Evolutionary conservation across 345 rosid species (phyloP).

Genomic region (Populus pruinosa): DNA sequence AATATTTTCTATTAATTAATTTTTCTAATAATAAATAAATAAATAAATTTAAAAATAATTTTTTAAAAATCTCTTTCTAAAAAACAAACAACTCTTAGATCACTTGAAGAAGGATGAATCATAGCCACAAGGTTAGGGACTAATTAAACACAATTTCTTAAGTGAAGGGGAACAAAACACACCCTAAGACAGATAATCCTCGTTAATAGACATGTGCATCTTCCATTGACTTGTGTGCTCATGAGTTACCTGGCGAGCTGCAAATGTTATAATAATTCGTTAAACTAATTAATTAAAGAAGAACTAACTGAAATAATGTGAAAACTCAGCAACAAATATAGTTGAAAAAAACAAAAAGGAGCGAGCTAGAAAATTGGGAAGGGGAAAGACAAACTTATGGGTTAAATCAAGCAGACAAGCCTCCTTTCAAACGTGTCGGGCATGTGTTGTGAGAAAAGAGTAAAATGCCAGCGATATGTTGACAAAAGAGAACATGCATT

Average conservation of each 20-base stretch:
- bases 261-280: neutral
- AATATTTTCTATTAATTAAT: no score
- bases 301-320: neutral
- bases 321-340: no score
- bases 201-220: neutral
- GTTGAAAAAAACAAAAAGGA: neutral
- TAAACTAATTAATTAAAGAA: neutral
- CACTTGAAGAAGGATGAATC: neutral
- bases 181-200: neutral
- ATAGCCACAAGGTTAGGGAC: neutral
- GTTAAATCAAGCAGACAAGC: conserved; percentile 30
- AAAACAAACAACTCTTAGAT: neutral
- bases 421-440: conserved; percentile 36
- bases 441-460: conserved; percentile 20
- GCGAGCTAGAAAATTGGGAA: neutral
- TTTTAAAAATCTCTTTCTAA: no score
- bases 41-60: no score
- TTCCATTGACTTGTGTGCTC: neutral
- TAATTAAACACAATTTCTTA: neutral
- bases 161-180: neutral
- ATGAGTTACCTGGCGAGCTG: neutral
- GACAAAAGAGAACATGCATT: conserved; percentile 41
- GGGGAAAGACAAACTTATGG: conserved; percentile 40
- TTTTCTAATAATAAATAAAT: no score
- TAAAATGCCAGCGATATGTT: conserved; percentile 24